Evolutionary conservation across 352 stramenopile genomes (phyloP).

Genomic region (Phytophthora kernoviae): DNA sequence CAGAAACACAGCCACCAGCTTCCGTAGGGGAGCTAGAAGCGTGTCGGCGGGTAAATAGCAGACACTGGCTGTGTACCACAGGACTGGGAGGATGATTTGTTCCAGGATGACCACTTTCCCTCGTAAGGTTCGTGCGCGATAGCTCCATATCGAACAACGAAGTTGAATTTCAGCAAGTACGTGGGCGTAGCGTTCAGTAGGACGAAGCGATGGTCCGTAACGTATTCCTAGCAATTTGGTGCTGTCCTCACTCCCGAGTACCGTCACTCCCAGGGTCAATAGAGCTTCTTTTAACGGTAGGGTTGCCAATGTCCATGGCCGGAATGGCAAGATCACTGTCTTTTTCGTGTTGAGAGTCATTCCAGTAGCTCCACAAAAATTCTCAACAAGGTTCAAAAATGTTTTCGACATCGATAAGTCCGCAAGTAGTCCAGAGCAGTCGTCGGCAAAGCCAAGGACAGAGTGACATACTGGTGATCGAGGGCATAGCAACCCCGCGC

Average conservation of each 20-base stretch:
- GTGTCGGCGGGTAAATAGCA: neutral
- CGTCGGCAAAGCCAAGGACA: conserved; percentile 1
- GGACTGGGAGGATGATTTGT: neutral
- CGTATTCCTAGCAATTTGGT: neutral
- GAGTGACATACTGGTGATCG: neutral
- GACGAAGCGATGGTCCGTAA: neutral
- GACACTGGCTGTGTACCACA: conserved; percentile 6
- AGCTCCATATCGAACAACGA: neutral
- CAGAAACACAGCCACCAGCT: too few relatives aligned
- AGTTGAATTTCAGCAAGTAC: neutral
- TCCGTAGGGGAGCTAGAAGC: neutral
- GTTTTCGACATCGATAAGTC: neutral
- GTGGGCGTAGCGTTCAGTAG: neutral
- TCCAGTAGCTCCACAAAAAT: neutral
- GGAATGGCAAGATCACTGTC: neutral
- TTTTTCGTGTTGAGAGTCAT: neutral
- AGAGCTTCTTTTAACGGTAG: neutral
- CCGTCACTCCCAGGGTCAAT: neutral
- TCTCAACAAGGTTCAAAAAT: neutral
- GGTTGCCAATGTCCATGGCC: neutral
- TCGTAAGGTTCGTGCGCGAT: neutral
- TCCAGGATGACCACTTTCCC: neutral
- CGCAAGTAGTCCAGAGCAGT: neutral
- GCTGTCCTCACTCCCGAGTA: neutral
- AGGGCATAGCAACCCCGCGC: neutral